These are phyloP conservation scores for Botrytis fragariae DNA, from an alignment of 2,329 filamentous ascomycete species.

Conservation along the genomic window DNA sequence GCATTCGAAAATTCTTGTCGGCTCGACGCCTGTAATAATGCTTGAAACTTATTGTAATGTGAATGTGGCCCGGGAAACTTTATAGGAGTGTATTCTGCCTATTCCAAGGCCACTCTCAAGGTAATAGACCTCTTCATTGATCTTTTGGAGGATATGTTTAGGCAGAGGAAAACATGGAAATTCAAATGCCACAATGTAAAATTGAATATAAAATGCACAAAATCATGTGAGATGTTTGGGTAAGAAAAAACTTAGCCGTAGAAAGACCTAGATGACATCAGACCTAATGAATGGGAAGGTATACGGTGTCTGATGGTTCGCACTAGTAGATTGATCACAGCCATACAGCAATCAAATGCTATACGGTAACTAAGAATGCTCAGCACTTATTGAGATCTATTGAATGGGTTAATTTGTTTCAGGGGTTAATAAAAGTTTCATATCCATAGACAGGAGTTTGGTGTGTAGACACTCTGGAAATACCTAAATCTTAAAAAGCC, in stretches of 20 bases:
- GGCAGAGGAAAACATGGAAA: background rate
- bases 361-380: rapidly evolving
- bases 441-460: background rate
- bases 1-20: rapidly evolving
- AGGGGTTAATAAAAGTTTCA: background rate
- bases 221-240: background rate
- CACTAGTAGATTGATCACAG: background rate
- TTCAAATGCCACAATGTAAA: rapidly evolving
- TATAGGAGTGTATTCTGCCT: background rate
- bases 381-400: background rate
- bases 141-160: background rate
- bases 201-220: background rate
- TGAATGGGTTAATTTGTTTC: background rate
- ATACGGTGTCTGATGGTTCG: background rate
- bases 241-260: background rate
- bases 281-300: background rate
- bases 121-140: background rate
- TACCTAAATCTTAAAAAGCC: background rate
- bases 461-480: background rate
- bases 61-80: background rate
- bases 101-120: background rate
- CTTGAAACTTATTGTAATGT: too few species aligned
- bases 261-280: background rate
- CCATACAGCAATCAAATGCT: rapidly evolving
- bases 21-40: too few species aligned